Percentiles rank a stretch among this genome's conserved stretches.
Conservation (phyloP, 2,329 filamentous ascomycete genomes). For the Curvularia lunata region DNA sequence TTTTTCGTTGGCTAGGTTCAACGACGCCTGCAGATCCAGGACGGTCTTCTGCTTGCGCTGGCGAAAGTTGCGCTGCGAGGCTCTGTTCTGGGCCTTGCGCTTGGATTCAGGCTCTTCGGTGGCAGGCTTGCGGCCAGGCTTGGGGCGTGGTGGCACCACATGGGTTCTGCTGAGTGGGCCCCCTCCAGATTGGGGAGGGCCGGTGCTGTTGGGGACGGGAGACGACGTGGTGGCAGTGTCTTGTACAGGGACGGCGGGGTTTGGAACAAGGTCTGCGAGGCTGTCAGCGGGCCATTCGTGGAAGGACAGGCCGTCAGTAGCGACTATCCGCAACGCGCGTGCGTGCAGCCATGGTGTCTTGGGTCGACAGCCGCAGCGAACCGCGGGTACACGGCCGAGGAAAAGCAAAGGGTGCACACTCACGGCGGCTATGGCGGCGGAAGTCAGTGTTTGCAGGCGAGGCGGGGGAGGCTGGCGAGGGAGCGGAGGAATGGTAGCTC, state of each 20-base stretch:
- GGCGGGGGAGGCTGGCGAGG: conserved; percentile 13
- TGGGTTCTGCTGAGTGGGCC: conserved; percentile 50
- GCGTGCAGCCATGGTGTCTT: not conserved
- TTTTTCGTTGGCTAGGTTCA: not conserved
- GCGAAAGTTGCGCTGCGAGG: conserved; percentile 87
- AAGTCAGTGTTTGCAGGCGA: conserved; percentile 22
- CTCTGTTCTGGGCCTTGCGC: conserved; percentile 91
- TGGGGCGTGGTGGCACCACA: conserved; percentile 53
- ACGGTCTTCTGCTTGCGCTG: conserved; percentile 78
- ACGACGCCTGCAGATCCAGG: conserved; percentile 62
- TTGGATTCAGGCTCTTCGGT: conserved; percentile 93
- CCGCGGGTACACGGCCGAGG: conserved; percentile 4
- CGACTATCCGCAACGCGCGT: not conserved
- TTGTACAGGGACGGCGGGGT: conserved; percentile 11
- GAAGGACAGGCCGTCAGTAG: not conserved
- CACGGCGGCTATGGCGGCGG: conserved; percentile 27
- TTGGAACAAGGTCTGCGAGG: conserved; percentile 20
- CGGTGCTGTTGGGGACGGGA: conserved; percentile 24
- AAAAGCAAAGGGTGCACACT: conserved; percentile 21
- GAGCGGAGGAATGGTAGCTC: not conserved
- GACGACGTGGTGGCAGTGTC: conserved; percentile 35
- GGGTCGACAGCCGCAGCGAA: conserved; percentile 17
- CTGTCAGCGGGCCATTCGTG: conserved; percentile 12
- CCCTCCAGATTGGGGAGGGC: conserved; percentile 41
- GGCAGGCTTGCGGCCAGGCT: conserved; percentile 88